These are phyloP conservation scores for Rauvolfia tetraphylla DNA, from an alignment of 257 asterid species.

Conservation along the genomic window DNA sequence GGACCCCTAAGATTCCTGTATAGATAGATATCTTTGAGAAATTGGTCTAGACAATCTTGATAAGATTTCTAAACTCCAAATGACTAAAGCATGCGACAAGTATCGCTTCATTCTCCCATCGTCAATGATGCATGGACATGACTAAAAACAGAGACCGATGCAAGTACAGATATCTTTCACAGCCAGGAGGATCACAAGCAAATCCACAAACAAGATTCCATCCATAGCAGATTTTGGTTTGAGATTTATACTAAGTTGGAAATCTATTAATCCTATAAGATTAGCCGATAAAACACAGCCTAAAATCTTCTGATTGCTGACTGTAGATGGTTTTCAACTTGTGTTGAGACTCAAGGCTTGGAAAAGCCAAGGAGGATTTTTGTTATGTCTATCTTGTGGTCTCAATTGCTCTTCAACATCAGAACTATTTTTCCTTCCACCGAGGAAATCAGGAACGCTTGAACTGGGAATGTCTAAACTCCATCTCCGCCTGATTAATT, in stretches of 20 bases:
- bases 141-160: background rate
- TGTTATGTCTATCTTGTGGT: constrained; percentile 46
- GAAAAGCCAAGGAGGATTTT: constrained; percentile 71
- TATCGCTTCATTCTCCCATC: background rate
- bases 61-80: constrained; percentile 3
- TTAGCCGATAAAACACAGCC: constrained; percentile 10
- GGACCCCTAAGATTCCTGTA: constrained; percentile 29
- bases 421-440: constrained; percentile 18
- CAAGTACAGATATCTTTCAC: background rate
- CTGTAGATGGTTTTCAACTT: constrained; percentile 45
- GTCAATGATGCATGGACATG: constrained; percentile 4
- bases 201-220: constrained; percentile 9
- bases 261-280: background rate
- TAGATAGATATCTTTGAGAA: constrained; percentile 22
- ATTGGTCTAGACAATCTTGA: constrained; percentile 21
- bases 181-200: background rate
- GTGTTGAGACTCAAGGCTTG: constrained; percentile 67
- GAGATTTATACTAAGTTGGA: background rate
- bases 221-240: background rate
- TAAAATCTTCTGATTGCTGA: constrained; percentile 13
- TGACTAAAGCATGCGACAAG: constrained; percentile 21
- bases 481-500: constrained; percentile 37
- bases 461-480: constrained; percentile 35
- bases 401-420: constrained; percentile 32
- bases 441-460: constrained; percentile 17